phyloP scores from a whole-genome alignment of 495 filamentous ascomycete genomes.

The Filosporella fistucella region DNA sequence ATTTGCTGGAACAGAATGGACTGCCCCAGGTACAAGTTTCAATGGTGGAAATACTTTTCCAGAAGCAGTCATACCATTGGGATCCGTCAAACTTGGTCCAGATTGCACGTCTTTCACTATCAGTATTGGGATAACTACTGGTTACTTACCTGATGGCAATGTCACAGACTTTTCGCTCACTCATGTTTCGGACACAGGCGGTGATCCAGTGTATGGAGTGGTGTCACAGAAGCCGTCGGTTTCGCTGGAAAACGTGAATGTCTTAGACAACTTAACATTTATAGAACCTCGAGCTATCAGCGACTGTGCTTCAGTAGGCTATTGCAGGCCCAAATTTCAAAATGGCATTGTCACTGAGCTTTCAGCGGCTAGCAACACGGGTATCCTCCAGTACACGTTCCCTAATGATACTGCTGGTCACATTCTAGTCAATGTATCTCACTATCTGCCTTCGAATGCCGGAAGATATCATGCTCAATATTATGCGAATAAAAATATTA shows the following conservation, averaged over 20 bases:
- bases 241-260: slow-evolving; percentile 27
- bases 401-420: slow-evolving; percentile 24
- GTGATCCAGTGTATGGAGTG: slow-evolving; percentile 54
- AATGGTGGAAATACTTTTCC: slow-evolving; percentile 21
- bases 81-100: not conserved
- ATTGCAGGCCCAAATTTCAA: slow-evolving; percentile 56
- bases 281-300: slow-evolving; percentile 30
- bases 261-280: slow-evolving; percentile 38
- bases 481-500: slow-evolving; percentile 45
- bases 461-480: slow-evolving; percentile 42
- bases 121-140: slow-evolving; percentile 33
- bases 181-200: slow-evolving; percentile 57
- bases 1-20: not conserved
- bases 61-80: not conserved
- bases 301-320: slow-evolving; percentile 53
- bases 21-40: not conserved
- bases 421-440: slow-evolving; percentile 26
- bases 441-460: slow-evolving; percentile 39
- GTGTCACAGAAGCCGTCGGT: slow-evolving; percentile 46
- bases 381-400: slow-evolving; percentile 65
- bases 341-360: slow-evolving; percentile 60
- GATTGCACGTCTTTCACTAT: slow-evolving; percentile 29
- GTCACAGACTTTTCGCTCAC: slow-evolving; percentile 53
- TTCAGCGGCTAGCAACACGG: slow-evolving; percentile 57
- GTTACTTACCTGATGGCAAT: slow-evolving; percentile 43